A percentile compares a stretch with the other conserved stretches of the same genome.
phyloP scores from a whole-genome alignment of 2,329 filamentous ascomycete genomes.

The Trichophyton benhamiae region DNA sequence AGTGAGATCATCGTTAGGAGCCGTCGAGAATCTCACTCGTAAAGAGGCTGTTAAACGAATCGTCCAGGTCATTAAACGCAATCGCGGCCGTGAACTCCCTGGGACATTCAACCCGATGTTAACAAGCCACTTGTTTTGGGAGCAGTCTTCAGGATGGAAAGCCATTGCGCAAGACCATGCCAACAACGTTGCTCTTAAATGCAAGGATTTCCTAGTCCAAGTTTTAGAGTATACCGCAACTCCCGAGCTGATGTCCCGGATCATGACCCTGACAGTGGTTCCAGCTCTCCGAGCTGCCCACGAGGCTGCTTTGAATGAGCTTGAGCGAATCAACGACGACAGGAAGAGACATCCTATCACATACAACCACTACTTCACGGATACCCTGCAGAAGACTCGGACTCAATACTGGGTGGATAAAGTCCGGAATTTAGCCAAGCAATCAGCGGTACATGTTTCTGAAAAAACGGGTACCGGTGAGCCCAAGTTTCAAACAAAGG shows the following conservation, averaged over 20 bases:
- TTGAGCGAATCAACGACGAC: slow-evolving; percentile 32
- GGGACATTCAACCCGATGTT: slow-evolving; percentile 49
- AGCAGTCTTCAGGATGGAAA: slow-evolving; percentile 47
- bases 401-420: not conserved
- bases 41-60: slow-evolving; percentile 31
- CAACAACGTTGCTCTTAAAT: slow-evolving; percentile 21
- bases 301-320: slow-evolving; percentile 33
- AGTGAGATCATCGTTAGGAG: not conserved
- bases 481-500: not conserved
- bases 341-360: slow-evolving; percentile 22
- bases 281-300: slow-evolving; percentile 22
- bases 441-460: slow-evolving; percentile 9
- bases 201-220: slow-evolving; percentile 23
- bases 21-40: slow-evolving; percentile 18
- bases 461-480: slow-evolving; percentile 3
- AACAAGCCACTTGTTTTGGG: slow-evolving; percentile 46
- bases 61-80: slow-evolving; percentile 27
- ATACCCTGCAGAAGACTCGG: slow-evolving; percentile 21
- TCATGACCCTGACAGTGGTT: slow-evolving; percentile 20
- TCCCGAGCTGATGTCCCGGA: slow-evolving; percentile 24
- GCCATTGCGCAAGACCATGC: slow-evolving; percentile 21
- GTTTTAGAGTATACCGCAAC: slow-evolving; percentile 31
- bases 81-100: slow-evolving; percentile 44
- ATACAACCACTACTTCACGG: slow-evolving; percentile 28
- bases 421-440: not conserved